Conservation (phyloP, 495 filamentous ascomycete genomes). For the Acidiella bohemica region DNA sequence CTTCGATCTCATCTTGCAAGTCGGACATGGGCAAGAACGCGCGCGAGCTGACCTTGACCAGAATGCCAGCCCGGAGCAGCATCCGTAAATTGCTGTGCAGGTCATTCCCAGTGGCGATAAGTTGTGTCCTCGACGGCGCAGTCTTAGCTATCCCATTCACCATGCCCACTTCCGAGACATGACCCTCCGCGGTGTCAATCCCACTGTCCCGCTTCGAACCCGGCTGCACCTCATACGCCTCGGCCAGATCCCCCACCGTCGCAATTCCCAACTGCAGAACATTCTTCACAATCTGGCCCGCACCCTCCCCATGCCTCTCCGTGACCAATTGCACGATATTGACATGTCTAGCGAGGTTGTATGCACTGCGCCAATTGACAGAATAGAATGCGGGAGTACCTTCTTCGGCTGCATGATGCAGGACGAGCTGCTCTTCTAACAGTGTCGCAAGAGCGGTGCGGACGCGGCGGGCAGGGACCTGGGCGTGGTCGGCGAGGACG, state of each 20-base stretch:
- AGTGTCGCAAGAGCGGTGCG: constrained; percentile 70
- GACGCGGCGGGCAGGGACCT: constrained; percentile 52
- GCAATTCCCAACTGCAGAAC: constrained; percentile 68
- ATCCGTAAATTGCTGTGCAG: constrained; percentile 35
- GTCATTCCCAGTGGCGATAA: neutral
- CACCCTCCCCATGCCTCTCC: constrained; percentile 52
- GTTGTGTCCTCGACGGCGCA: neutral
- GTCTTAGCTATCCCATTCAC: constrained; percentile 16
- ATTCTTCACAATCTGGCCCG: constrained; percentile 56
- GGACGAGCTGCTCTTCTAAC: constrained; percentile 75
- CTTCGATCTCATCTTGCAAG: constrained; percentile 37
- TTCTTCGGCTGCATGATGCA: constrained; percentile 47
- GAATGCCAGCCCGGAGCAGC: constrained; percentile 37
- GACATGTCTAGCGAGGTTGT: constrained; percentile 63
- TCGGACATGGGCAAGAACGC: constrained; percentile 42
- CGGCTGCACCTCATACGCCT: constrained; percentile 6
- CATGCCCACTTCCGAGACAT: constrained; percentile 22
- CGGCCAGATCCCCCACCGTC: constrained; percentile 36
- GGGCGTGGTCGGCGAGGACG: constrained; percentile 52
- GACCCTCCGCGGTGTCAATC: constrained; percentile 5
- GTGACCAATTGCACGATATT: constrained; percentile 69
- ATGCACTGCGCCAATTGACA: constrained; percentile 58
- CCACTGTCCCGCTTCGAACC: constrained; percentile 13
- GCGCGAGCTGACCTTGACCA: constrained; percentile 35
- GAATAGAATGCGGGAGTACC: constrained; percentile 53